Conservation (phyloP, 345 rosid species). For the Euclidium syriacum region DNA sequence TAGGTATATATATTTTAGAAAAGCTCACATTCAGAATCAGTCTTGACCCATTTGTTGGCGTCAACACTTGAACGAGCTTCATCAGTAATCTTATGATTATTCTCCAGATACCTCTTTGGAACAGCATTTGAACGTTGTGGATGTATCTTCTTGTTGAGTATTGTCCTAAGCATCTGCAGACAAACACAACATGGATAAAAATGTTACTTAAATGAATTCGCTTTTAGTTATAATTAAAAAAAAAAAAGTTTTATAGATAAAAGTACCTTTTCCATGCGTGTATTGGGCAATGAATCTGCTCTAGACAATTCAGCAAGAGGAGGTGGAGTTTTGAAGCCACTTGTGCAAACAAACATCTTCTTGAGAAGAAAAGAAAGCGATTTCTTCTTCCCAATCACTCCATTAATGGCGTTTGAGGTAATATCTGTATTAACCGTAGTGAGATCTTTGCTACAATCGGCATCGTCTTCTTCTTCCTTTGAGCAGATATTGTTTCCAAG, state of each 20-base stretch:
- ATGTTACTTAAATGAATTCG: too few relatives aligned
- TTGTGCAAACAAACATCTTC: constrained; percentile 57
- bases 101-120: constrained; percentile 40
- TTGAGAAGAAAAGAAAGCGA: constrained; percentile 59
- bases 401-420: constrained; percentile 10
- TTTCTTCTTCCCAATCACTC: constrained; percentile 31
- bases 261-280: constrained; percentile 65
- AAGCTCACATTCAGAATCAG: constrained; percentile 81
- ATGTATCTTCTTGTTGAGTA: constrained; percentile 69
- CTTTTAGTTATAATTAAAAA: too few relatives aligned
- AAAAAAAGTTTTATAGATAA: too few relatives aligned
- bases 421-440: constrained; percentile 15
- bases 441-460: constrained; percentile 23
- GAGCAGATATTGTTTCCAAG: constrained; percentile 45
- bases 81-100: constrained; percentile 18
- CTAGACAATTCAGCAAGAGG: constrained; percentile 29
- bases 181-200: background rate
- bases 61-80: constrained; percentile 38
- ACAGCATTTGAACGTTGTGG: constrained; percentile 41
- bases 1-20: background rate
- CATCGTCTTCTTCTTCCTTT: constrained; percentile 27
- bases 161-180: constrained; percentile 50
- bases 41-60: constrained; percentile 71
- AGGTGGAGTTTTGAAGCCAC: constrained; percentile 50
- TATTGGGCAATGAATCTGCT: constrained; percentile 50